Evolutionary conservation across 2,329 filamentous ascomycete species (phyloP).

Genomic region (Dichotomopilus funicola): DNA sequence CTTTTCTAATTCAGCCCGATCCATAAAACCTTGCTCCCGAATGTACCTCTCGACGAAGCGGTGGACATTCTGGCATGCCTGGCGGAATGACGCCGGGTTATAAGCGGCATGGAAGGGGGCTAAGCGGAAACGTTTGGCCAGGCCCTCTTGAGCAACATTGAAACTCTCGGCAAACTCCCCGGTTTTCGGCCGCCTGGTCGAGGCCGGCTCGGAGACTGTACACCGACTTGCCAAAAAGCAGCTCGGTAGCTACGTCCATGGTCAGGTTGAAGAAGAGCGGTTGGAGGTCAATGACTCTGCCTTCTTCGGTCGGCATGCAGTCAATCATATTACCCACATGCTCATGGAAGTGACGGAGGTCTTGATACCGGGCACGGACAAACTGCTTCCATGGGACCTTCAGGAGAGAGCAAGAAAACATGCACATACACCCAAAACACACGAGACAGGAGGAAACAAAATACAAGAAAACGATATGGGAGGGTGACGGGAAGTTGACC

Average conservation of each 20-base stretch:
- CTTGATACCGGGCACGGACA: constrained; percentile 26
- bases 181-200: constrained; percentile 16
- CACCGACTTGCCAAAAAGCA: constrained; percentile 47
- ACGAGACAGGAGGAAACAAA: too few species aligned
- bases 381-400: constrained; percentile 34
- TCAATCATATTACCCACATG: constrained; percentile 24
- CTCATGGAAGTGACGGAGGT: constrained; percentile 29
- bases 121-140: constrained; percentile 27
- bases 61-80: constrained; percentile 21
- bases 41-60: constrained; percentile 20
- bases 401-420: too few species aligned
- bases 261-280: constrained; percentile 50
- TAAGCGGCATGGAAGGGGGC: constrained; percentile 24
- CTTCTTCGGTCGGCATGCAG: constrained; percentile 13
- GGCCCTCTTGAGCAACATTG: constrained; percentile 29
- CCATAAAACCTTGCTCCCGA: constrained; percentile 9
- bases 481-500: too few species aligned
- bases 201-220: constrained; percentile 21
- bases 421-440: too few species aligned
- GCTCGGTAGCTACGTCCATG: constrained; percentile 50
- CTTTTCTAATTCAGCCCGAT: not conserved
- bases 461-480: too few species aligned
- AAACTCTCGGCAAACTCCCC: constrained; percentile 27
- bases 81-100: constrained; percentile 25
- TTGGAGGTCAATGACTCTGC: constrained; percentile 35